Conservation (phyloP, 768 basidiomycete species). For the Suillus plorans region DNA sequence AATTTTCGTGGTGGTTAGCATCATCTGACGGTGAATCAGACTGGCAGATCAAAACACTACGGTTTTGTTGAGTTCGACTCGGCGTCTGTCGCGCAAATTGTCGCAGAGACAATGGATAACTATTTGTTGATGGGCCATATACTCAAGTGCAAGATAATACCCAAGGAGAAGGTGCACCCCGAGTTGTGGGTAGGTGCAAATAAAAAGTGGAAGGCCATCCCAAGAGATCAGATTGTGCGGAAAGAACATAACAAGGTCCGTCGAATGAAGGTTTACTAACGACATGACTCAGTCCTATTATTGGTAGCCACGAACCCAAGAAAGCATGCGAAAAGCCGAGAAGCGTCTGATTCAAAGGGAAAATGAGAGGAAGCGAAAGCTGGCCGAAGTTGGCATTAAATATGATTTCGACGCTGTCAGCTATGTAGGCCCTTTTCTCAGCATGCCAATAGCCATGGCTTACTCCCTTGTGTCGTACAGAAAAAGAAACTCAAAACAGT, state of each 20-base stretch:
- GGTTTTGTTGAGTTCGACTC: conserved; percentile 95
- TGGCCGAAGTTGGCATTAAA: conserved; percentile 78
- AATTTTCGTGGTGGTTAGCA: not conserved
- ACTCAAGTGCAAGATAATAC: conserved; percentile 85
- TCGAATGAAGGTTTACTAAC: conserved; percentile 1
- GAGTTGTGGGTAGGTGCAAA: conserved; percentile 98
- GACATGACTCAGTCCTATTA: not conserved
- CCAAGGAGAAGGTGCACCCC: conserved; percentile 87
- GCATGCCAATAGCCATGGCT: not conserved
- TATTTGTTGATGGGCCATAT: conserved; percentile 95
- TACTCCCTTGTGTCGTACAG: conserved; percentile 13
- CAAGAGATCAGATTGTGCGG: conserved; percentile 67
- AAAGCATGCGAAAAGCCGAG: conserved; percentile 62
- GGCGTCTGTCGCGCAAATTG: conserved; percentile 86
- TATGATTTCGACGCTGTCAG: conserved; percentile 82
- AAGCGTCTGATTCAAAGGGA: conserved; percentile 58
- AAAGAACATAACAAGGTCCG: conserved; percentile 82
- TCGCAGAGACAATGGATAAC: conserved; percentile 98
- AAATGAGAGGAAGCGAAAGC: conserved; percentile 70
- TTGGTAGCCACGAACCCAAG: conserved; percentile 67
- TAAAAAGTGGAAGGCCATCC: conserved; percentile 82
- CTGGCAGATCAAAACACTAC: conserved; percentile 95
- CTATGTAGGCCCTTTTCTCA: conserved; percentile 60
- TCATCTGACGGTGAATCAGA: conserved; percentile 47
- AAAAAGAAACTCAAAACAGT: conserved; percentile 37